These are phyloP conservation scores for Mortierella sp. DNA, from an alignment of 371 early-diverging fungal genomes.

Conservation along the genomic window DNA sequence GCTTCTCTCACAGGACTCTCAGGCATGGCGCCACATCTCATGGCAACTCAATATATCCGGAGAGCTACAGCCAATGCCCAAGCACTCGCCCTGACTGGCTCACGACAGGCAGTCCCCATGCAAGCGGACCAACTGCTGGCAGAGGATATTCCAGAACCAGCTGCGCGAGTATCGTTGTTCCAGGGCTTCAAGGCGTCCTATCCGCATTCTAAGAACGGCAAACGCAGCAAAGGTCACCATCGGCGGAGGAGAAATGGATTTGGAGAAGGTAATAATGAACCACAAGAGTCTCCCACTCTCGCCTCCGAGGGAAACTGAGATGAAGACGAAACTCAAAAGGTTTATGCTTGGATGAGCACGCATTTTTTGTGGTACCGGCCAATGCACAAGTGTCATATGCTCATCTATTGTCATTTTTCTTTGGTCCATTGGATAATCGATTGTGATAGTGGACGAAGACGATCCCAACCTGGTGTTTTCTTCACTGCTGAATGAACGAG, in stretches of 20 bases:
- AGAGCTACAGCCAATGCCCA: slow-evolving; percentile 50
- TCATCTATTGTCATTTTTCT: neutral
- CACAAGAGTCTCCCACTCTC: neutral
- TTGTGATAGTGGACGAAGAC: slow-evolving; percentile 44
- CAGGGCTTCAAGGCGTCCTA: slow-evolving; percentile 75
- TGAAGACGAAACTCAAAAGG: neutral
- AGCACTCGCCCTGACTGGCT: slow-evolving; percentile 44
- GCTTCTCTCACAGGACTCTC: slow-evolving; percentile 49
- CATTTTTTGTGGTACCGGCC: neutral
- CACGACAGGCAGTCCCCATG: slow-evolving; percentile 36
- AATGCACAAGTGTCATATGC: slow-evolving; percentile 3
- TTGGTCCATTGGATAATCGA: slow-evolving; percentile 7
- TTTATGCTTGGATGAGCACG: neutral
- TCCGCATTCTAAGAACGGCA: slow-evolving; percentile 53
- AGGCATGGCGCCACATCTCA: slow-evolving; percentile 57
- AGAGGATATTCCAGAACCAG: slow-evolving; percentile 73
- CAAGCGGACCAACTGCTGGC: slow-evolving; percentile 59
- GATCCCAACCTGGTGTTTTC: slow-evolving; percentile 42
- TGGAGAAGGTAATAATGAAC: slow-evolving; percentile 42
- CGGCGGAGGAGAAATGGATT: slow-evolving; percentile 61
- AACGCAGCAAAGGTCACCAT: slow-evolving; percentile 53
- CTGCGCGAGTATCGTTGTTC: slow-evolving; percentile 67
- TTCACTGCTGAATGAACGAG: slow-evolving; percentile 41
- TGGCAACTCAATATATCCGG: slow-evolving; percentile 57
- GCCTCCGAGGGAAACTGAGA: neutral